These are phyloP conservation scores for Neopestalotiopsis sp. DNA, from an alignment of 2,329 filamentous ascomycete species.

Conservation along the genomic window DNA sequence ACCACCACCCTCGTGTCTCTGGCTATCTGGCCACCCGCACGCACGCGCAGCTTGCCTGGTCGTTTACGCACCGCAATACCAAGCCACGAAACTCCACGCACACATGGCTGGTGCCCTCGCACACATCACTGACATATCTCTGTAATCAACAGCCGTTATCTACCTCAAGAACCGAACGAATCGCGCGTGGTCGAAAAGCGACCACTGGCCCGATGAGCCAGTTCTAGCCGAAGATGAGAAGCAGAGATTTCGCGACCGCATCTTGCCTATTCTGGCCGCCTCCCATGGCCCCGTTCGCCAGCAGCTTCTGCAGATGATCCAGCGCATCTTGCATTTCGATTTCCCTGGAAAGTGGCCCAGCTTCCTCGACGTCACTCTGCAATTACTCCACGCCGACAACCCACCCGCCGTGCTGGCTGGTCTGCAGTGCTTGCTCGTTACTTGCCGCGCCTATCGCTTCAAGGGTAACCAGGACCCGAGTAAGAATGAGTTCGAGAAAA, in stretches of 20 bases:
- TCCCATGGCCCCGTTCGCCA: conserved; percentile 83
- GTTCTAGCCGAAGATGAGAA: conserved; percentile 90
- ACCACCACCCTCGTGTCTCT: conserved; percentile 8
- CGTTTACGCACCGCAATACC: background rate
- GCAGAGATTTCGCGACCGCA: conserved; percentile 80
- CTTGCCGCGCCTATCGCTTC: conserved; percentile 95
- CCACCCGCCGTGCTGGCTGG: conserved; percentile 88
- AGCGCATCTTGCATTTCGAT: conserved; percentile 95
- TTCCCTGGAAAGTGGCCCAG: conserved; percentile 94
- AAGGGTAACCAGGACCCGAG: conserved; percentile 79
- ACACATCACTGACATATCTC: conserved; percentile 20
- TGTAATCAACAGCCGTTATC: conserved; percentile 72
- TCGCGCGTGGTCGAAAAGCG: conserved; percentile 83
- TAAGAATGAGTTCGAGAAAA: conserved; percentile 88
- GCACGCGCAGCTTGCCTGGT: conserved; percentile 11
- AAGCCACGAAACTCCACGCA: background rate
- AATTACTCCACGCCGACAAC: conserved; percentile 86
- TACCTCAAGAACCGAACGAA: conserved; percentile 98
- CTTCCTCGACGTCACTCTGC: conserved; percentile 91
- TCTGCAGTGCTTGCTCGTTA: conserved; percentile 89
- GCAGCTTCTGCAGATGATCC: conserved; percentile 91
- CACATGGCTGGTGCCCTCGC: background rate
- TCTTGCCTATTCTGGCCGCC: conserved; percentile 86
- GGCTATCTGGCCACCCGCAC: conserved; percentile 9
- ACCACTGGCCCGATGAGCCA: conserved; percentile 74